Percentiles rank a stretch among this genome's conserved stretches.
phyloP scores from a whole-genome alignment of 805 yeast species.

The Ogataea ganodermae region DNA sequence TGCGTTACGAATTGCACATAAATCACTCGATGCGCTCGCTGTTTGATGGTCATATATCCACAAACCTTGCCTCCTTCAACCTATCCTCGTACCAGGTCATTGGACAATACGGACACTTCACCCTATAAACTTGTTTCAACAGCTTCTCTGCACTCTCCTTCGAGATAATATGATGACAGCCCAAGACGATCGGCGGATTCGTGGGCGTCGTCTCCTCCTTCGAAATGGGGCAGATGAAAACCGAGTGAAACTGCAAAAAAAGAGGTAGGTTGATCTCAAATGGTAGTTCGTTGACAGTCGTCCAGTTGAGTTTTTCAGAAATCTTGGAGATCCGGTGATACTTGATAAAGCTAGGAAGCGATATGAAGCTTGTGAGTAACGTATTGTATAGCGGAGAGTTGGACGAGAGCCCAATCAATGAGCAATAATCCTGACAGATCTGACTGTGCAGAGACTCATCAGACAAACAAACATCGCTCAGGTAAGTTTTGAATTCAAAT shows the following conservation, averaged over 20 bases:
- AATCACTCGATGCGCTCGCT: neutral
- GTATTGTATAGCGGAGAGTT: slow-evolving; percentile 56
- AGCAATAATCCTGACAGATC: slow-evolving; percentile 51
- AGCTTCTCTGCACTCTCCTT: slow-evolving; percentile 53
- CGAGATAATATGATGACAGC: slow-evolving; percentile 53
- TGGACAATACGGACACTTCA: slow-evolving; percentile 78
- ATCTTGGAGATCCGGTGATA: slow-evolving; percentile 42
- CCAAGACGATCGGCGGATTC: slow-evolving; percentile 55
- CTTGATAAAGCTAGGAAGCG: slow-evolving; percentile 55
- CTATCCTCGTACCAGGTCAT: slow-evolving; percentile 7
- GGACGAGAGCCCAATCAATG: slow-evolving; percentile 47
- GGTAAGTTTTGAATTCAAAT: slow-evolving; percentile 12
- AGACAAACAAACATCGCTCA: slow-evolving; percentile 8
- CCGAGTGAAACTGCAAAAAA: slow-evolving; percentile 57
- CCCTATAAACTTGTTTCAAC: slow-evolving; percentile 36
- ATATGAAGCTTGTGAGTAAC: slow-evolving; percentile 51
- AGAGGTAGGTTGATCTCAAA: slow-evolving; percentile 60
- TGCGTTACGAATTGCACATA: too few species aligned
- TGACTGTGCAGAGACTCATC: slow-evolving; percentile 25
- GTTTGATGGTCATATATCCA: slow-evolving; percentile 28
- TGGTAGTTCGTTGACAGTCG: slow-evolving; percentile 59
- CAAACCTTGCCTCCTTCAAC: slow-evolving; percentile 43
- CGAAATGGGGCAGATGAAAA: slow-evolving; percentile 71
- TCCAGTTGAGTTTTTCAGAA: slow-evolving; percentile 50
- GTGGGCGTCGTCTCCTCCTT: slow-evolving; percentile 61